Conservation (phyloP, 1,139 yeast genomes). For the Yamadazyma trypodendri region DNA sequence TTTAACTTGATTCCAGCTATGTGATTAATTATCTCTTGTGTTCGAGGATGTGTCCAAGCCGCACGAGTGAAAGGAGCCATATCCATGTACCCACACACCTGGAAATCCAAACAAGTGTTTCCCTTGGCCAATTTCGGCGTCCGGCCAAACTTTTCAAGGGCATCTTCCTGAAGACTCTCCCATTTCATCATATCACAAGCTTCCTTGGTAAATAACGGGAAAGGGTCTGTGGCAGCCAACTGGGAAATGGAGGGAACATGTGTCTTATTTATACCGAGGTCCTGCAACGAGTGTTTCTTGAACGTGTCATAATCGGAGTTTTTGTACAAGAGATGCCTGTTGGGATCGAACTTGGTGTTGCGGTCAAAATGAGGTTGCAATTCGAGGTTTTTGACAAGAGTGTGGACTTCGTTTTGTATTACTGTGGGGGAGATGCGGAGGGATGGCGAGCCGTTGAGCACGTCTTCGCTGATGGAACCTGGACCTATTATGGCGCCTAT, state of each 20-base stretch:
- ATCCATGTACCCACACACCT: slow-evolving; percentile 28
- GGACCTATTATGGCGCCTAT: not conserved
- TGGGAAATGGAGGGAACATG: slow-evolving; percentile 24
- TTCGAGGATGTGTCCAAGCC: slow-evolving; percentile 19
- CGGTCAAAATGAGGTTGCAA: slow-evolving; percentile 25
- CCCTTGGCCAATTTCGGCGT: slow-evolving; percentile 26
- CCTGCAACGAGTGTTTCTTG: slow-evolving; percentile 21
- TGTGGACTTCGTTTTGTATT: slow-evolving; percentile 22
- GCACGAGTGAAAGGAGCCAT: slow-evolving; percentile 26
- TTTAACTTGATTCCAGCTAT: slow-evolving; percentile 23
- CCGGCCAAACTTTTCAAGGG: slow-evolving; percentile 24
- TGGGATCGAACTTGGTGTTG: slow-evolving; percentile 25
- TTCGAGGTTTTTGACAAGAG: slow-evolving; percentile 20
- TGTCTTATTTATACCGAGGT: slow-evolving; percentile 27
- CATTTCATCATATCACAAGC: slow-evolving; percentile 33
- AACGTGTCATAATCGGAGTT: slow-evolving; percentile 19
- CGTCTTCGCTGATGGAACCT: slow-evolving; percentile 5
- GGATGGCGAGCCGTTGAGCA: slow-evolving; percentile 8
- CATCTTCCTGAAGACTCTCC: slow-evolving; percentile 27
- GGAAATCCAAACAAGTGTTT: slow-evolving; percentile 27
- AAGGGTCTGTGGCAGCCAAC: slow-evolving; percentile 30
- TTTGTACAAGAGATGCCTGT: slow-evolving; percentile 22
- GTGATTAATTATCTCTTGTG: slow-evolving; percentile 21
- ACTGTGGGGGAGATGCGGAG: slow-evolving; percentile 14
- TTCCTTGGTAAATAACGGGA: slow-evolving; percentile 30